Evolutionary conservation across 345 rosid genomes (phyloP).

Genomic region (Camelina laxa): DNA sequence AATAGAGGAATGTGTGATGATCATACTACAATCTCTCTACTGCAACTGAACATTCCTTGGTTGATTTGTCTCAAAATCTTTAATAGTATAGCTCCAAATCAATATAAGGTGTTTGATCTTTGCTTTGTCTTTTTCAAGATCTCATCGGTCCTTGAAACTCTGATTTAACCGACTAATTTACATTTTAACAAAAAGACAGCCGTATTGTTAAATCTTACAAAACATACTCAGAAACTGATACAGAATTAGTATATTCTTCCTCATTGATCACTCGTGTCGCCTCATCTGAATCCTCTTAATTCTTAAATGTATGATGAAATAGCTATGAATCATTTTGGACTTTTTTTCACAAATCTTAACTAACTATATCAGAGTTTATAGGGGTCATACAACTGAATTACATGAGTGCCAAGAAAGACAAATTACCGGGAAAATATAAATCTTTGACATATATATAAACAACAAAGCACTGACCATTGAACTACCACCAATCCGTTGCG

Average conservation of each 20-base stretch:
- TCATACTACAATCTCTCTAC: background rate
- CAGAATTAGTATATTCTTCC: too few relatives aligned
- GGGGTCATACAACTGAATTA: too few relatives aligned
- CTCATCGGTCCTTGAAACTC: too few relatives aligned
- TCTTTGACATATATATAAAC: slow-evolving; percentile 4
- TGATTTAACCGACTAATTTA: background rate
- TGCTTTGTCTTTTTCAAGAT: background rate
- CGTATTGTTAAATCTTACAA: background rate
- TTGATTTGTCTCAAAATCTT: slow-evolving; percentile 29
- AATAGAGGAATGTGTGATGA: slow-evolving; percentile 39
- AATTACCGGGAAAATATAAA: background rate
- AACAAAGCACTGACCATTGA: slow-evolving; percentile 16
- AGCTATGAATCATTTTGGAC: background rate
- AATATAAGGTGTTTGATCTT: background rate
- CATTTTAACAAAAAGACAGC: background rate
- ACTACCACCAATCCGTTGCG: background rate
- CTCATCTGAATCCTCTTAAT: background rate
- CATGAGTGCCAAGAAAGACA: too few relatives aligned
- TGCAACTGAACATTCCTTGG: slow-evolving; percentile 26
- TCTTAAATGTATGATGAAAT: background rate
- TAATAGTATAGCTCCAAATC: slow-evolving; percentile 13
- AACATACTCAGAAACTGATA: background rate
- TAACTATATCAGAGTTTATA: background rate
- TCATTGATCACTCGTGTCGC: too few relatives aligned
- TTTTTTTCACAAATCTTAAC: background rate